Evolutionary conservation across 1,284 basidiomycete genomes (phyloP), one percentile per base, ranked within the genome.

Genomic region (Cutaneotrichosporon arboriforme): DNA sequence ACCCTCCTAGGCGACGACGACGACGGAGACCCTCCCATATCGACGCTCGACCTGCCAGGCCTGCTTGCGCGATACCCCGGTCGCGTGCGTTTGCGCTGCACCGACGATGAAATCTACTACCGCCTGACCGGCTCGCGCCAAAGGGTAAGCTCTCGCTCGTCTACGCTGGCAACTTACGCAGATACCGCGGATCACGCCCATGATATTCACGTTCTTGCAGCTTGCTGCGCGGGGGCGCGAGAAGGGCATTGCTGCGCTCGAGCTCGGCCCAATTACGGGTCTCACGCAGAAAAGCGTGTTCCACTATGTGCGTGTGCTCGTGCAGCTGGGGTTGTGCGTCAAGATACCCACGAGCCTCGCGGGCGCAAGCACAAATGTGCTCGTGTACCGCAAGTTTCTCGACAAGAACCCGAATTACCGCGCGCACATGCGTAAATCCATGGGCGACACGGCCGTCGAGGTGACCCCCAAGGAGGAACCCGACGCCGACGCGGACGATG

Each of bases 81-180:
- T 12, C 55, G 69, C n/a, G 39, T 74, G 17, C 54, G 72, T n/a
- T 55, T 74, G 1, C 54, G 70, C 17, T 67, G 67, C 26, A 65
- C 58, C 8, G 68, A 68, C 36, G 65, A 70, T 23, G 72, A 72
- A 47, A 66, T 72, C 46, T 72, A 72, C 54, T 68, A 62, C 43
- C 61, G 68, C 14, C 52, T 74, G 41, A 71, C 69, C 0, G 72
- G 72, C 14, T 67, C 66, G 4, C 62, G 69, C 52, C 57, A 64
- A 21, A 61, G 58, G 53, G 69, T 71, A 38, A 49, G 67, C 59
- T 21, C 1, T 1, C 4, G 14, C 8, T 3, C 2, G 14, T 21
- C 17, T 22, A 21, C 18, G 17, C 20, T 20, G 3, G n/a, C 10
- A 5, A 34, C 41, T 49, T 33, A 52, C 49, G n/a, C 39, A 71